Conservation (phyloP, 805 yeast genomes). For the Wickerhamiella hasegawae region DNA sequence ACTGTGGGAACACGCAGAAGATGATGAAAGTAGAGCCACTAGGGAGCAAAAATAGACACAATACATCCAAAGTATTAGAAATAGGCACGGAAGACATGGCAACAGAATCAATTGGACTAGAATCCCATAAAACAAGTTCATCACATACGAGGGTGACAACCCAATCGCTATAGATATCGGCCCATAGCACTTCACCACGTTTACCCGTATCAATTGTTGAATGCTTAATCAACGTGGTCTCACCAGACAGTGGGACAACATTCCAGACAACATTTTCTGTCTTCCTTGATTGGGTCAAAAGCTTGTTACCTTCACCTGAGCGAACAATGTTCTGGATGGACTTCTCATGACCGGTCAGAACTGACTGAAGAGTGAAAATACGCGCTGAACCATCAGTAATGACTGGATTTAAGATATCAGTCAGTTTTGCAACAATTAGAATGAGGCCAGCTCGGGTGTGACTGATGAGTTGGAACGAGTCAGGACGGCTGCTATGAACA, state of each 20-base stretch:
- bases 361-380: conserved; percentile 19
- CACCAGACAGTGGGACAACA: conserved; percentile 24
- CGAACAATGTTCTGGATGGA: conserved; percentile 53
- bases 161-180: too few species aligned
- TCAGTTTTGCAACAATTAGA: too few species aligned
- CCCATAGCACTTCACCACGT: conserved; percentile 29
- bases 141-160: too few species aligned
- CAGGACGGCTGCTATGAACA: background rate
- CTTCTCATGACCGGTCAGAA: conserved; percentile 75
- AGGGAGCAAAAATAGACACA: too few species aligned
- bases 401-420: background rate
- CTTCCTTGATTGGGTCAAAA: conserved; percentile 45
- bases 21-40: too few species aligned
- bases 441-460: too few species aligned
- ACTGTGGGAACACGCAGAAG: too few species aligned
- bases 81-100: too few species aligned
- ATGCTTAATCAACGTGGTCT: conserved; percentile 25
- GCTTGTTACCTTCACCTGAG: conserved; percentile 47
- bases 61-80: too few species aligned
- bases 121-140: too few species aligned
- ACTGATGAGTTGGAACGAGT: too few species aligned
- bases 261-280: conserved; percentile 49
- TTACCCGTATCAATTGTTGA: conserved; percentile 29
- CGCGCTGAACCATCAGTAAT: background rate
- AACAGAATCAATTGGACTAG: too few species aligned